These are phyloP conservation scores for Elsinoe perseae DNA, from an alignment of 2,329 filamentous ascomycete genomes.

Conservation along the genomic window DNA sequence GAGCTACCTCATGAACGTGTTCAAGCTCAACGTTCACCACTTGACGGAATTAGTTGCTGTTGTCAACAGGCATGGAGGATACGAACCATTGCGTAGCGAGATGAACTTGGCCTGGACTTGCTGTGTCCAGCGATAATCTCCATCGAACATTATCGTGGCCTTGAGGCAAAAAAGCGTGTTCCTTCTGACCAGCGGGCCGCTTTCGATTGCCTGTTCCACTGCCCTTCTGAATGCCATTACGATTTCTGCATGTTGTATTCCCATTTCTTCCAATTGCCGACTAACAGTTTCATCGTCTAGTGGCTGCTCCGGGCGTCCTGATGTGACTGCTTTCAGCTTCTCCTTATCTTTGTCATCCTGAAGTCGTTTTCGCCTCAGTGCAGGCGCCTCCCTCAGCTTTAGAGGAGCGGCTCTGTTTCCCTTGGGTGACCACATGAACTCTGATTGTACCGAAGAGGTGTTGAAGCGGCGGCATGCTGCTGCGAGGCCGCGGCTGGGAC, in stretches of 20 bases:
- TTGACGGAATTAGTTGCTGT: neutral
- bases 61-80: neutral
- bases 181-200: neutral
- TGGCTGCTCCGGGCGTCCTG: neutral
- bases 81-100: neutral
- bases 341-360: neutral
- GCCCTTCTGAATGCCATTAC: neutral
- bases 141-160: neutral
- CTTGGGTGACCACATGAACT: neutral
- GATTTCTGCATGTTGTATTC: neutral
- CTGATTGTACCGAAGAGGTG: neutral
- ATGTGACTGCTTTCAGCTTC: neutral
- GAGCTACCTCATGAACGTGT: slow-evolving; percentile 3
- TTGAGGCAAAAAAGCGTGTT: neutral
- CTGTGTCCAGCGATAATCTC: neutral
- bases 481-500: neutral
- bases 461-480: neutral
- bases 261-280: neutral
- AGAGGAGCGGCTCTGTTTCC: neutral
- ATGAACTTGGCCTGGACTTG: neutral
- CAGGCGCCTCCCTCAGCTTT: neutral
- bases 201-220: neutral
- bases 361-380: neutral
- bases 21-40: neutral
- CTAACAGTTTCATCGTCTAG: neutral